Evolutionary conservation across 1,139 yeast species (phyloP), one percentile per base, ranked within the genome.

Genomic region (Suhomyces bokatorum): DNA sequence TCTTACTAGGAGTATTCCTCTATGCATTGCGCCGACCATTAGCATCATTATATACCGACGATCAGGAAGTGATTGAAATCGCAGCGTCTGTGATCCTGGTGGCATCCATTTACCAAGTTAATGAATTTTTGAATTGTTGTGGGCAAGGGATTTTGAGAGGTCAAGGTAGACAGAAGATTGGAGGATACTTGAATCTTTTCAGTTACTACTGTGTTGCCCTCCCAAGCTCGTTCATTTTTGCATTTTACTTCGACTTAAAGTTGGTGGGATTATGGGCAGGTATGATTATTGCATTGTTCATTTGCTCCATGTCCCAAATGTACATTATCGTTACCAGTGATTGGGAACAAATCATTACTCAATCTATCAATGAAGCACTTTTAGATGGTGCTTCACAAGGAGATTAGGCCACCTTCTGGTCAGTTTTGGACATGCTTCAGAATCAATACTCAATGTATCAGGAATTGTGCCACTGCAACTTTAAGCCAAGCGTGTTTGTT

Each of bases 161-260:
- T 9, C 88, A 83, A 61, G 88, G 87, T 4, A 65, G 87, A 54
- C 88, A 83, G 57, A 73, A 73, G 47, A 78, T 83, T 49, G 88
- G 87, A 3, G 86, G 87, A 2, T 70, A 75, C 53, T 59, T 82
- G 48, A 82, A 81, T 58, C 58, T 83, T 14, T 59, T 81, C 39
- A 69, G 81, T 35, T 83, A 83, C 58, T 83, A 83, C 54, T 55
- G 73, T 9, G 57, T 83, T 43, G 87, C 87, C 1, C 63, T 83
- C 41, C 87, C 88, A 0, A 63, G 70, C 44, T 83, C 87, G 8
- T 77, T 76, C 42, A 55, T 72, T 33, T 69, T 77, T 47, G 85
- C 83, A 1, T 81, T 83, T 54, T 57, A 64, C 40, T 67, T 70
- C 40, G 48, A 71, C 3, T 53, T 73, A 57, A 73, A 74, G 46